Evolutionary conservation across 768 basidiomycete species (phyloP).

Genomic region (Tricholoma hemisulphureum): DNA sequence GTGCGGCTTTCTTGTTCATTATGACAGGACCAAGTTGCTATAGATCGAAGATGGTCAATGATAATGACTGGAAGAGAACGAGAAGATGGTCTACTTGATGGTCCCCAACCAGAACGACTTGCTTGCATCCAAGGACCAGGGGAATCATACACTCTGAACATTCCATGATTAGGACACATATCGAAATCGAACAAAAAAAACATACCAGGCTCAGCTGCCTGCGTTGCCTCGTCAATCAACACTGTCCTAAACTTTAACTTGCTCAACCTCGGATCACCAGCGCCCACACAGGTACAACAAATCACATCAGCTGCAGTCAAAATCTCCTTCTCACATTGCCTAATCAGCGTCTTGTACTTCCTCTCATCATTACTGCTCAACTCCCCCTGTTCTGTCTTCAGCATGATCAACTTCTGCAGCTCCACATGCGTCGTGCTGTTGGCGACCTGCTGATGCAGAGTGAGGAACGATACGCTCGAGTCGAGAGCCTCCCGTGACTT

Average conservation of each 20-base stretch:
- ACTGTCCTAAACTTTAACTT: constrained; percentile 99
- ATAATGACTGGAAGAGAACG: neutral
- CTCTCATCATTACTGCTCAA: constrained; percentile 94
- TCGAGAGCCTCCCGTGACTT: constrained; percentile 98
- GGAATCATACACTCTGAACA: constrained; percentile 97
- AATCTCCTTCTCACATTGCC: constrained; percentile 98
- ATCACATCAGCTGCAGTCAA: constrained; percentile 94
- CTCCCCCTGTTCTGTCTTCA: constrained; percentile 98
- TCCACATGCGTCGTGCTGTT: constrained; percentile 96
- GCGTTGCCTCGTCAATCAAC: constrained; percentile 97
- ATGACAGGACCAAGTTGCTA: constrained; percentile 97
- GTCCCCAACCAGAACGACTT: constrained; percentile 97
- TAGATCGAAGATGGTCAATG: constrained; percentile 12
- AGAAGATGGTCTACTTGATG: constrained; percentile 52
- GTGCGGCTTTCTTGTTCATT: constrained; percentile 99
- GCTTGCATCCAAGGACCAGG: constrained; percentile 95
- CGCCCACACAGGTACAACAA: constrained; percentile 97
- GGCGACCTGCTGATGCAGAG: constrained; percentile 95
- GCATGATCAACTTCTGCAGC: constrained; percentile 94
- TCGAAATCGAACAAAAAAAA: constrained; percentile 16
- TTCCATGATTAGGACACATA: constrained; percentile 14
- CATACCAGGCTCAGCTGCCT: constrained; percentile 93
- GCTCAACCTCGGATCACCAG: constrained; percentile 92
- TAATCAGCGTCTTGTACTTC: constrained; percentile 94
- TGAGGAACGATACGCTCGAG: constrained; percentile 91